Percentiles rank a stretch among this genome's conserved stretches.
Conservation (phyloP, 805 yeast genomes). For the Tetrapisispora taiwanensis region DNA sequence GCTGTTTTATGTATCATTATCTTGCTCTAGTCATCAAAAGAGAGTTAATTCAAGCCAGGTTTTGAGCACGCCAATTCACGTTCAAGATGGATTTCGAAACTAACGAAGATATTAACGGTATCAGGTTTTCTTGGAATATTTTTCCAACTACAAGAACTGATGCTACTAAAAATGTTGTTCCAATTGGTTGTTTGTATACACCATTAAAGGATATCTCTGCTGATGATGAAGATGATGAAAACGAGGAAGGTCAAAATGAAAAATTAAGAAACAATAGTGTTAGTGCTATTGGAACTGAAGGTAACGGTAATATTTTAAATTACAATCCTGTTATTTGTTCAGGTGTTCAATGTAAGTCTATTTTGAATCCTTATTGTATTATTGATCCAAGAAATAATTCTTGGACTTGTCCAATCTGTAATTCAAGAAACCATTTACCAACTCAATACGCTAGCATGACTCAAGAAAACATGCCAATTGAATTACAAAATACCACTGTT, state of each 20-base stretch:
- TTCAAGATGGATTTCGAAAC: slow-evolving; percentile 45
- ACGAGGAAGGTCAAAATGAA: slow-evolving; percentile 24
- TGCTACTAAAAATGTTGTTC: slow-evolving; percentile 82
- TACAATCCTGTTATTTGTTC: slow-evolving; percentile 84
- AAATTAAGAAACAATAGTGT: slow-evolving; percentile 33
- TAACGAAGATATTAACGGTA: slow-evolving; percentile 60
- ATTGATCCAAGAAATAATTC: slow-evolving; percentile 61
- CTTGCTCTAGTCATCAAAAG: too few relatives aligned
- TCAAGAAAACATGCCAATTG: slow-evolving; percentile 69
- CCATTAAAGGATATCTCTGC: slow-evolving; percentile 58
- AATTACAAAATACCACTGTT: slow-evolving; percentile 63
- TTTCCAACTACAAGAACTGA: slow-evolving; percentile 82
- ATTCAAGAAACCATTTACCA: slow-evolving; percentile 66
- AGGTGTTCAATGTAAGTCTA: slow-evolving; percentile 62
- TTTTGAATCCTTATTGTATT: slow-evolving; percentile 75
- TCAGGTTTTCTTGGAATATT: slow-evolving; percentile 66
- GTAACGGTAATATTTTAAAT: slow-evolving; percentile 47
- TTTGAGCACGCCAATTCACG: too few relatives aligned
- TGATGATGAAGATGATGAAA: background rate
- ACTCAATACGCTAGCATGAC: slow-evolving; percentile 66
- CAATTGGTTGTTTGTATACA: slow-evolving; percentile 87
- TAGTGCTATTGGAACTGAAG: background rate
- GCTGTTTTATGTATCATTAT: too few relatives aligned
- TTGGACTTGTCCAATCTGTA: slow-evolving; percentile 82
- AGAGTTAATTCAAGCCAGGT: too few relatives aligned